A percentile compares a stretch with the other conserved stretches of the same genome.
Conservation (phyloP, 495 filamentous ascomycete species). For the Penicillium silybi region DNA sequence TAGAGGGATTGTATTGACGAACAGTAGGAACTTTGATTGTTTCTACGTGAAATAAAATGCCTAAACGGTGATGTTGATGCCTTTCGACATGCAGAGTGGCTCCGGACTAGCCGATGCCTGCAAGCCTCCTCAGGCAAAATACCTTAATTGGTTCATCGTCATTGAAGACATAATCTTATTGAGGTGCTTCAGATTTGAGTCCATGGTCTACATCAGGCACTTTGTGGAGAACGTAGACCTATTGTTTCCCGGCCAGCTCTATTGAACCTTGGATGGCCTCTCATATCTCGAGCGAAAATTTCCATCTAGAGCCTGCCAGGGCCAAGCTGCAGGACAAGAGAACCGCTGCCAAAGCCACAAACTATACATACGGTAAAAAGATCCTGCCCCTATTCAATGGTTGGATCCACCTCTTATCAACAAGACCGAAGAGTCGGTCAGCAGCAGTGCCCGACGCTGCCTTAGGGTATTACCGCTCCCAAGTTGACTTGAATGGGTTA, state of each 20-base stretch:
- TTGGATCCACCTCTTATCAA: not conserved
- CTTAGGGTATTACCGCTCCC: no score
- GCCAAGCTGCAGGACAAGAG: not conserved
- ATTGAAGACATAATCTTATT: no score
- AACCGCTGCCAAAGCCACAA: not conserved
- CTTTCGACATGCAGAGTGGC: no score
- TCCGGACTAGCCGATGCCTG: no score
- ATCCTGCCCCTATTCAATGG: not conserved
- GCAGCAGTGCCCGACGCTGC: conserved; percentile 4
- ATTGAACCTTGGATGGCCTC: not conserved
- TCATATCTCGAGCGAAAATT: not conserved
- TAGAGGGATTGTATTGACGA: not conserved
- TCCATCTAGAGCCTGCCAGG: not conserved
- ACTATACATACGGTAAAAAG: not conserved
- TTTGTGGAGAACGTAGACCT: not conserved
- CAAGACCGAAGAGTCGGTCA: conserved; percentile 3
- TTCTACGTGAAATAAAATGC: no score
- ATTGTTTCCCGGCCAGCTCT: not conserved
- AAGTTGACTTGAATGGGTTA: no score
- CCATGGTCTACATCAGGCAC: not conserved
- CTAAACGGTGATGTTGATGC: no score
- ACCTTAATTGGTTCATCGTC: no score
- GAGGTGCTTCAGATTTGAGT: no score
- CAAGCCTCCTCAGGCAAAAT: no score
- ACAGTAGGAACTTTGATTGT: no score